Evolutionary conservation across 2,329 filamentous ascomycete species (phyloP).

Genomic region (Paracoccidioides lutzii): DNA sequence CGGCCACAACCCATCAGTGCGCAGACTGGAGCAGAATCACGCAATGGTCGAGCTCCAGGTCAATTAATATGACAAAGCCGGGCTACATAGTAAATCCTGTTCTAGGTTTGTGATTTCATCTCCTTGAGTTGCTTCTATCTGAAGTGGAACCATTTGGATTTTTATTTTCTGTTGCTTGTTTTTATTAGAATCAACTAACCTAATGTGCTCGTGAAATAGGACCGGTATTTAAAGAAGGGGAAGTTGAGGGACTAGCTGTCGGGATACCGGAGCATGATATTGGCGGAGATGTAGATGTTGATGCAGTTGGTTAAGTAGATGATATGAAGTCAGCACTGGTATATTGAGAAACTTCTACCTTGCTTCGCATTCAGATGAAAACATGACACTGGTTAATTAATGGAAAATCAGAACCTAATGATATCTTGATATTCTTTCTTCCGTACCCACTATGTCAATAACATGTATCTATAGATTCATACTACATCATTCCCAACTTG

Average conservation of each 20-base stretch:
- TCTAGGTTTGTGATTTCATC: background rate
- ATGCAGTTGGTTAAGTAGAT: background rate
- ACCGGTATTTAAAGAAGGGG: background rate
- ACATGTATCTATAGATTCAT: background rate
- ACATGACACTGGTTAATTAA: too few relatives aligned
- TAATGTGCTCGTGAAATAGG: background rate
- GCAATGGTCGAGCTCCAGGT: background rate
- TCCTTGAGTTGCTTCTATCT: too few relatives aligned
- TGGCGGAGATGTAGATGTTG: background rate
- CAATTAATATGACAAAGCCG: background rate
- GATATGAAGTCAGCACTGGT: background rate
- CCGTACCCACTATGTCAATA: too few relatives aligned
- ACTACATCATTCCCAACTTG: background rate
- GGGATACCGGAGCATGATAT: background rate
- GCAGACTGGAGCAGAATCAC: background rate
- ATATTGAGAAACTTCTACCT: background rate
- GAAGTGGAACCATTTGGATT: too few relatives aligned
- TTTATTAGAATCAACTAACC: background rate
- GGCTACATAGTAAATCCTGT: background rate
- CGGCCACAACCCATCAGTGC: background rate
- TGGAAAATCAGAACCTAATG: too few relatives aligned
- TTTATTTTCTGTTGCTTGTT: too few relatives aligned
- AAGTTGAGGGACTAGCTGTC: background rate
- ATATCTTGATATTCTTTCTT: too few relatives aligned
- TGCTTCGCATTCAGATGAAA: background rate